phyloP scores from a whole-genome alignment of 306 rosid genomes.

The Vigna unguiculata region DNA sequence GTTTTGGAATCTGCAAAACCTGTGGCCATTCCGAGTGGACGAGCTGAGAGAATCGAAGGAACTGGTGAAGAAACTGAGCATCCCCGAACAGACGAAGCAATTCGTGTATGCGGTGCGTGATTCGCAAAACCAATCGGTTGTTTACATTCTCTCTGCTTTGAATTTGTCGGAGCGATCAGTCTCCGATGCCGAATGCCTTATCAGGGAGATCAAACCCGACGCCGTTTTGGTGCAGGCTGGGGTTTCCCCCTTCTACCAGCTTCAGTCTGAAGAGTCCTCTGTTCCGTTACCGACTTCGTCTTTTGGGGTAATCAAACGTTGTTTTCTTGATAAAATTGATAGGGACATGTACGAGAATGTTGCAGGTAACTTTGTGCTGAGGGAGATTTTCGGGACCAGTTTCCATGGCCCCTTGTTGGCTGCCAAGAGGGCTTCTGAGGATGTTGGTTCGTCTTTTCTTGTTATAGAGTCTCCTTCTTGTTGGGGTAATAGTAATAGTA shows the following conservation, averaged over 20 bases:
- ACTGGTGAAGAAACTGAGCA: slow-evolving; percentile 58
- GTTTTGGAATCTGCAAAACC: slow-evolving; percentile 56
- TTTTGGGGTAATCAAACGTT: slow-evolving; percentile 65
- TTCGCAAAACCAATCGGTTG: slow-evolving; percentile 59
- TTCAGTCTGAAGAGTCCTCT: slow-evolving; percentile 50
- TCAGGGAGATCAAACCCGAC: slow-evolving; percentile 72
- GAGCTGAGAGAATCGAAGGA: slow-evolving; percentile 60
- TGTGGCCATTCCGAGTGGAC: slow-evolving; percentile 74
- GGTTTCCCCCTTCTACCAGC: slow-evolving; percentile 43
- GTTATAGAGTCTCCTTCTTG: slow-evolving; percentile 59
- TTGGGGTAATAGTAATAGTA: slow-evolving; percentile 15
- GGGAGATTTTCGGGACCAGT: slow-evolving; percentile 73
- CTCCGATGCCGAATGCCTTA: slow-evolving; percentile 58
- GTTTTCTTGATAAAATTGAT: slow-evolving; percentile 68
- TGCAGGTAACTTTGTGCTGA: slow-evolving; percentile 67
- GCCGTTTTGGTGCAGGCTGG: slow-evolving; percentile 71
- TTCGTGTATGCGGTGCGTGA: slow-evolving; percentile 72
- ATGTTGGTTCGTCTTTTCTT: slow-evolving; percentile 68
- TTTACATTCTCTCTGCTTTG: slow-evolving; percentile 72
- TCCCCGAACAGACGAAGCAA: slow-evolving; percentile 70
- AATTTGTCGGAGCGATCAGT: slow-evolving; percentile 74
- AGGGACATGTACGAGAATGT: slow-evolving; percentile 69
- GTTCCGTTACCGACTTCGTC: slow-evolving; percentile 68
- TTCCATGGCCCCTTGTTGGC: slow-evolving; percentile 74
- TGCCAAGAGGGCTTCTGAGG: slow-evolving; percentile 70